Evolutionary conservation across 306 rosid species (phyloP), one percentile per base, ranked within the genome.

Genomic region (Hippophae gyantsensis): DNA sequence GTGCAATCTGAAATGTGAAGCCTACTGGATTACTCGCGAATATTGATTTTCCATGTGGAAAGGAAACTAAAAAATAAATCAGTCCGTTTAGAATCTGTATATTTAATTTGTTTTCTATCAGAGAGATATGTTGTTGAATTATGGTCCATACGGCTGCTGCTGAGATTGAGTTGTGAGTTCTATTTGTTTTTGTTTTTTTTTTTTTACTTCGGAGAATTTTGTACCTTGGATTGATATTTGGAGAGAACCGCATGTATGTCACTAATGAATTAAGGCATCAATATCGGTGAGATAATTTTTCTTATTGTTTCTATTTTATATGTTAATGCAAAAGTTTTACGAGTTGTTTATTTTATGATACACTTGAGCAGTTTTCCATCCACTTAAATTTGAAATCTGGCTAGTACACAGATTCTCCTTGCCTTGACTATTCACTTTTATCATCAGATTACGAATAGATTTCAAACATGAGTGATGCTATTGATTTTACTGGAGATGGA

Each of bases 401-500:
- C 8, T 13, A 49, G 13, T 49, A 10, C 11, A n/a, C 52, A 12
- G 14, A 13, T 49, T 49, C 13, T 13, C 26, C 53, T 3, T 49
- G 53, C 8, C 53, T n/a, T 49, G 1, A 49, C 23, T 2, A 48
- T 41, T 49, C 43, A 49, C 50, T 41, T 57, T 44, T 41, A 38
- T 57, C 58, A 58, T 7, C 60, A 72, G 81, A 52, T 18, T 61
- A 18, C 73, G 60, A 44, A 53, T 67, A 75, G 76, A 48, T 73
- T 64, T 74, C 61, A 63, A 78, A 73, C 64, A 90, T 90, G 98
- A 79, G 79, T 60, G 95, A 90, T 59, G 58, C 81, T 45, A 69
- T 87, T 79, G 95, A 92, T 76, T 80, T 92, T 61, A 79, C 83
- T 13, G 96, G 96, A 25, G 96, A 92, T 71, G 96, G 98, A 67